These are phyloP conservation scores for Massariosphaeria phaeospora DNA, from an alignment of 495 filamentous ascomycete species.

Conservation along the genomic window DNA sequence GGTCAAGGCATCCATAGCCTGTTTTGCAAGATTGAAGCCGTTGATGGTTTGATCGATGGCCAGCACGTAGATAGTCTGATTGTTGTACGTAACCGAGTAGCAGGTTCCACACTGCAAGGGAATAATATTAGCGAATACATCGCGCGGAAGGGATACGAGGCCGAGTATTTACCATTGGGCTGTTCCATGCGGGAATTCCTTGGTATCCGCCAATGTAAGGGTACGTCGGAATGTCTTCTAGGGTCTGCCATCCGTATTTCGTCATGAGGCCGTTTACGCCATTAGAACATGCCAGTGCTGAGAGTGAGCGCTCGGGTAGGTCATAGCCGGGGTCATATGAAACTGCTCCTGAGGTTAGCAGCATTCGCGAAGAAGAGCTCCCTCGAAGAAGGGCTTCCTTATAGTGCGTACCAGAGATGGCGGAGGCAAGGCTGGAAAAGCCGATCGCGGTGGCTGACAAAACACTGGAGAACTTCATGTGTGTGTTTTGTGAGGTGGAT, in stretches of 20 bases:
- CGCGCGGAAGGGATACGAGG: background rate
- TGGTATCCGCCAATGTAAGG: slow-evolving; percentile 55
- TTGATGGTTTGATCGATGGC: slow-evolving; percentile 59
- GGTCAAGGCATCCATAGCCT: slow-evolving; percentile 65
- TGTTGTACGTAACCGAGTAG: slow-evolving; percentile 57
- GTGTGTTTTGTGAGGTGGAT: slow-evolving; percentile 24
- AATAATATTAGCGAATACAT: slow-evolving; percentile 6
- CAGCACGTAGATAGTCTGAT: slow-evolving; percentile 58
- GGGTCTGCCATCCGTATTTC: slow-evolving; percentile 45
- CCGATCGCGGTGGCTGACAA: slow-evolving; percentile 27
- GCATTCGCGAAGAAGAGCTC: too few species aligned
- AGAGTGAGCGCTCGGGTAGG: slow-evolving; percentile 44
- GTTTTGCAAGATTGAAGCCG: slow-evolving; percentile 62
- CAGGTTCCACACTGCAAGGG: slow-evolving; percentile 59
- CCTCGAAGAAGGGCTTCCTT: background rate
- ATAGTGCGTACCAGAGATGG: slow-evolving; percentile 33
- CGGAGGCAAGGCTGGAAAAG: slow-evolving; percentile 41
- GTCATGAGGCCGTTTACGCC: slow-evolving; percentile 56
- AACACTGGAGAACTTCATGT: slow-evolving; percentile 51
- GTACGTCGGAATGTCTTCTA: slow-evolving; percentile 30
- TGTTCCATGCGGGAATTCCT: slow-evolving; percentile 57
- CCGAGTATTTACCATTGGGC: slow-evolving; percentile 32
- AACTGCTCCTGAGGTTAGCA: too few species aligned
- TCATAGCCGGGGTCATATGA: slow-evolving; percentile 59
- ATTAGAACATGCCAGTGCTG: slow-evolving; percentile 52